Evolutionary conservation across 768 basidiomycete species (phyloP).

Genomic region (Austroboletus eburneus): DNA sequence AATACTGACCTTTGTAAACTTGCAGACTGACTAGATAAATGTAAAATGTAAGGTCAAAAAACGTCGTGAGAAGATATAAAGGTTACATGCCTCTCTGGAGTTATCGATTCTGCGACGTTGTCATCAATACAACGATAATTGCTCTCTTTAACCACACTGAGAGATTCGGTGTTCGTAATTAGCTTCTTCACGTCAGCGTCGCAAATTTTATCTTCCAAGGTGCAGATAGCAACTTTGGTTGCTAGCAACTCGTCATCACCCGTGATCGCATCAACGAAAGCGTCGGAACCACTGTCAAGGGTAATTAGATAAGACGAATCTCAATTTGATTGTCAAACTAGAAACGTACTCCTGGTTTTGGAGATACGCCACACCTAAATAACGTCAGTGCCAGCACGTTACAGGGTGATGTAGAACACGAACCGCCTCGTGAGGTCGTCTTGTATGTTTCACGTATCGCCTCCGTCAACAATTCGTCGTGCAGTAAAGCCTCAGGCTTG

Average conservation of each 20-base stretch:
- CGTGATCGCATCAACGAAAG: neutral
- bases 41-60: neutral
- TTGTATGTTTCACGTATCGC: slow-evolving; percentile 13
- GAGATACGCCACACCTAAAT: slow-evolving; percentile 18
- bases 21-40: slow-evolving; percentile 5
- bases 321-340: neutral
- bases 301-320: neutral
- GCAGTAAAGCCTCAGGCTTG: slow-evolving; percentile 8
- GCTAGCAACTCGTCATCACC: neutral
- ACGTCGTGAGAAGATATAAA: neutral
- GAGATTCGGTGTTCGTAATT: slow-evolving; percentile 2
- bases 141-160: slow-evolving; percentile 25
- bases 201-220: neutral
- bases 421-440: slow-evolving; percentile 8
- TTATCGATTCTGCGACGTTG: neutral
- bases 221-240: neutral
- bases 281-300: slow-evolving; percentile 1
- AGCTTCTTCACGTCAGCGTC: neutral
- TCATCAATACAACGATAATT: slow-evolving; percentile 17
- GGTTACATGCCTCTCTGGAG: slow-evolving; percentile 9
- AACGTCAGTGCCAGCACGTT: neutral
- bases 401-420: neutral
- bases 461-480: slow-evolving; percentile 7
- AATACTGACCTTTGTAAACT: slow-evolving; percentile 17
- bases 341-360: slow-evolving; percentile 14